Percentiles rank a stretch among this genome's conserved stretches.
These are phyloP conservation scores for Tillandsia leiboldiana DNA, from an alignment of 176 grass and related monocot species.

Conservation along the genomic window DNA sequence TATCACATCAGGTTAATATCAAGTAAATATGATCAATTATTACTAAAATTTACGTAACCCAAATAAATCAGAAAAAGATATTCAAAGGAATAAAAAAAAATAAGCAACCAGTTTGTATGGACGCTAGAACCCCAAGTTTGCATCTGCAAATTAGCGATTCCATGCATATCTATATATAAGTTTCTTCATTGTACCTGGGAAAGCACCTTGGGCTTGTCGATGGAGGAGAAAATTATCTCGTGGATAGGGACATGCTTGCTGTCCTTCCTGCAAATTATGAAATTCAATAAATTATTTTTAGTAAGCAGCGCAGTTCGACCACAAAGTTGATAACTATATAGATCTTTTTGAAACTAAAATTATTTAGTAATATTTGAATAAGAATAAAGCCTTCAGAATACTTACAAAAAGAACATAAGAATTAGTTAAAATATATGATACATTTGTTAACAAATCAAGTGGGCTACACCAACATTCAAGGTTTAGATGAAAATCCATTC, in stretches of 20 bases:
- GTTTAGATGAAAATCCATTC: no score
- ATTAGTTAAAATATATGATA: no score
- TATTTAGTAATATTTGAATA: neutral
- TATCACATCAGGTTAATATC: no score
- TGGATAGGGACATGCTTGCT: constrained; percentile 31
- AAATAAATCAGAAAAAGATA: neutral
- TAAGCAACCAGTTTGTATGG: no score
- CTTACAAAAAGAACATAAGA: no score
- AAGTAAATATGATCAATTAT: no score
- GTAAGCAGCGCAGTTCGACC: neutral
- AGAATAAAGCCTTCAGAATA: neutral
- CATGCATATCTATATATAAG: neutral
- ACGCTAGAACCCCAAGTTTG: no score
- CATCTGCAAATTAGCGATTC: no score
- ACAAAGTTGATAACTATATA: neutral
- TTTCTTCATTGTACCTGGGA: constrained; percentile 33
- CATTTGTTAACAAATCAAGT: no score
- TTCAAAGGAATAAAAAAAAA: neutral
- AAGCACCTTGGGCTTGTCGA: constrained; percentile 89
- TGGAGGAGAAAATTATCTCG: constrained; percentile 92
- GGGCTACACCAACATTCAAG: no score
- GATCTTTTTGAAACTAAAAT: neutral
- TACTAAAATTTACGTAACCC: no score
- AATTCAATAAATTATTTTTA: neutral
- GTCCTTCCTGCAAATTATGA: constrained; percentile 36